Evolutionary conservation across 2,329 filamentous ascomycete species (phyloP).

Genomic region (Talaromyces funiculosus): DNA sequence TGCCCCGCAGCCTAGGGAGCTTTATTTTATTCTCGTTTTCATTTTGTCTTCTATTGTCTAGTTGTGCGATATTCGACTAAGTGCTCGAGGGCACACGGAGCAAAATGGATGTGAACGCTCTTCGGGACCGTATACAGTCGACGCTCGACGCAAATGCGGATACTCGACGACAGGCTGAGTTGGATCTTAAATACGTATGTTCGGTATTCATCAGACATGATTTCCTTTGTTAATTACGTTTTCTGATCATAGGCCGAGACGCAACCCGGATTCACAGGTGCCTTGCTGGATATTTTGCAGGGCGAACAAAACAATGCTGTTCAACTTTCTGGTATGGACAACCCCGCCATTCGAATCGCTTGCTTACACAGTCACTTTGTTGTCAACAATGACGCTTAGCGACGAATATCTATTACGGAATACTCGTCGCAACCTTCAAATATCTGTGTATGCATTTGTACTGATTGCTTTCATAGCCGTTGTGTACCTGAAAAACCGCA

Average conservation of each 20-base stretch:
- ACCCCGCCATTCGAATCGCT: slow-evolving; percentile 15
- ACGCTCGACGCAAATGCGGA: slow-evolving; percentile 60
- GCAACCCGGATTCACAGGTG: slow-evolving; percentile 82
- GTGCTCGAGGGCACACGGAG: slow-evolving; percentile 26
- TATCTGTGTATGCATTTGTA: not conserved
- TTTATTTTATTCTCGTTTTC: not conserved
- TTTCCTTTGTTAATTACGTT: slow-evolving; percentile 5
- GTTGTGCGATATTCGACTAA: slow-evolving; percentile 16
- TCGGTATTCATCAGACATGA: not conserved
- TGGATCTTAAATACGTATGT: slow-evolving; percentile 59
- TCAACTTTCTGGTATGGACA: slow-evolving; percentile 74
- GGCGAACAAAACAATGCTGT: slow-evolving; percentile 79
- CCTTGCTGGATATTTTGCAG: slow-evolving; percentile 84
- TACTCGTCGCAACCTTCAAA: not conserved
- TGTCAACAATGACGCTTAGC: not conserved
- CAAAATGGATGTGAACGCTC: slow-evolving; percentile 54
- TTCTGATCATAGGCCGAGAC: slow-evolving; percentile 68
- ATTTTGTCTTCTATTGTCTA: not conserved
- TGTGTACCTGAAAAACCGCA: slow-evolving; percentile 96
- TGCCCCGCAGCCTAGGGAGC: not conserved
- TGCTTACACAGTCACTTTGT: not conserved
- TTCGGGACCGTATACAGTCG: slow-evolving; percentile 59
- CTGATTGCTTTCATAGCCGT: slow-evolving; percentile 56
- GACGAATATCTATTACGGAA: no score
- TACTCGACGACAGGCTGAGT: slow-evolving; percentile 57